phyloP scores from a whole-genome alignment of 164 flowering plant species.

The Macadamia tetraphylla region DNA sequence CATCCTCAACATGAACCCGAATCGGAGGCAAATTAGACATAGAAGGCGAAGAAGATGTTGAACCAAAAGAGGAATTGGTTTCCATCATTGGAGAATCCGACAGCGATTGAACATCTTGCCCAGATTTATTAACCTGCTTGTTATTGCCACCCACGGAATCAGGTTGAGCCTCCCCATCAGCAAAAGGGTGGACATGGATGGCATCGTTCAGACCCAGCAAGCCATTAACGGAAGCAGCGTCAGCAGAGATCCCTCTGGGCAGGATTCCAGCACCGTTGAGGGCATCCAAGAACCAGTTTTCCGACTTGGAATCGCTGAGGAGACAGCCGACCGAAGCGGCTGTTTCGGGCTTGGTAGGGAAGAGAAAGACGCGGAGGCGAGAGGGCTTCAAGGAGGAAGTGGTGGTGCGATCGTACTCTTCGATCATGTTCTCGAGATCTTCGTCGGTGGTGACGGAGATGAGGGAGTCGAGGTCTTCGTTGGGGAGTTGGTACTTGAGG shows the following conservation, averaged over 20 bases:
- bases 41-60: slow-evolving; percentile 66
- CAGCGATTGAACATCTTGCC: slow-evolving; percentile 51
- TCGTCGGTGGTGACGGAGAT: slow-evolving; percentile 88
- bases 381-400: slow-evolving; percentile 26
- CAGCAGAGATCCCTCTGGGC: slow-evolving; percentile 50
- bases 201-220: slow-evolving; percentile 46
- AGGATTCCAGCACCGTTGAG: slow-evolving; percentile 49
- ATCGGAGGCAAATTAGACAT: slow-evolving; percentile 69
- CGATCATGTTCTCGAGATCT: slow-evolving; percentile 93
- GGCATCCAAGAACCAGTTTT: slow-evolving; percentile 85
- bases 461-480: slow-evolving; percentile 82
- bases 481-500: slow-evolving; percentile 84
- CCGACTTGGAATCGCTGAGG: slow-evolving; percentile 67
- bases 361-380: slow-evolving; percentile 57
- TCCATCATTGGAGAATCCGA: slow-evolving; percentile 89
- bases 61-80: slow-evolving; percentile 67
- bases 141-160: slow-evolving; percentile 6
- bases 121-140: slow-evolving; percentile 26
- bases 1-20: slow-evolving; percentile 53
- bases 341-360: slow-evolving; percentile 53
- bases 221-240: slow-evolving; percentile 49
- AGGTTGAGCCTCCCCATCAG: slow-evolving; percentile 1
- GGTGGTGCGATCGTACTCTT: slow-evolving; percentile 73
- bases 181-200: background rate
- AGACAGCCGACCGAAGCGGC: slow-evolving; percentile 60